Evolutionary conservation across 768 basidiomycete genomes (phyloP), one percentile per base, ranked within the genome.

Genomic region (Russula dissimulans): DNA sequence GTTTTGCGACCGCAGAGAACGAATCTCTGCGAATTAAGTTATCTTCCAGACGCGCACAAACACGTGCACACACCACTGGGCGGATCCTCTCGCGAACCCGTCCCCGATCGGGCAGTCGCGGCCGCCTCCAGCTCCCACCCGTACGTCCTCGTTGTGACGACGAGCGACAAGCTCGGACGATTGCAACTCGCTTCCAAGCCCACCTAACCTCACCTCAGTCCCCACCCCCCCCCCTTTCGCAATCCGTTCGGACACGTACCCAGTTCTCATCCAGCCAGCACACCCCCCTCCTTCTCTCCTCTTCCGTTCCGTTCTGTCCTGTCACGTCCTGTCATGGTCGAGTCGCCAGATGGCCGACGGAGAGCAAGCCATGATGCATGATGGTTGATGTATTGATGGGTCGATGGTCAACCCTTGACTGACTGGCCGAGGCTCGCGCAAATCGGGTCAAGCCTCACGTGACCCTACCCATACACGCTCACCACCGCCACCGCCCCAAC

Each of bases 151-250:
- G 39, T 32, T 26, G 11, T 34, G 18, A 8, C 36, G 18, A 15
- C 22, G 6, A 50, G 57, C 57, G 57, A 43, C 44, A 47, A 59
- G 51, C 45, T 46, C 58, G 58, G 58, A 59, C 17, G 11, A 46
- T 58, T 56, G 43, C 42, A 54, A 45, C 18, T 22, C 6, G 42
- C n/a, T 17, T 34, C n/a, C 12, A 11, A 11, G 38, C 43, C 34
- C 43, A 43, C 53, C 41, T 44, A 54, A 54, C 52, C 41, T 53
- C 52, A 36, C 34, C 41, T 29, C 34, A 17, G 38, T 32, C 31
- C 15, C 41, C 15, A 2, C 15, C 39, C 41, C 15, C 15, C 15
- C 39, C 11, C 36, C 4, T 38, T 38, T 12, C 36, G 36, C 36
- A 38, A 38, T 1, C 36, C 36, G 1, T 12, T 41, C 11, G 12